These are phyloP conservation scores for Pseudopithomyces chartarum DNA, from an alignment of 2,329 filamentous ascomycete genomes.

Conservation along the genomic window DNA sequence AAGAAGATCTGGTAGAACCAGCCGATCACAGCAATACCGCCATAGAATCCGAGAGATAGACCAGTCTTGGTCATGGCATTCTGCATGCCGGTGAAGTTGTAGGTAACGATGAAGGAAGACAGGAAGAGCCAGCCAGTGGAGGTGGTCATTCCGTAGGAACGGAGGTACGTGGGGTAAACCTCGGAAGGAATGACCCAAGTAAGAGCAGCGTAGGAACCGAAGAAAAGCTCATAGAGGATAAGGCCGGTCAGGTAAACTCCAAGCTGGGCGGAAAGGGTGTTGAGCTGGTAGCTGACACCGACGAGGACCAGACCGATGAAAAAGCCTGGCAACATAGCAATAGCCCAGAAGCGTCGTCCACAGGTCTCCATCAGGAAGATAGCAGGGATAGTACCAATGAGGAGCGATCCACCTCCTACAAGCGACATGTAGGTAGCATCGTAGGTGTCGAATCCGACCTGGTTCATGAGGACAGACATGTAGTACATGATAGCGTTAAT, in stretches of 20 bases:
- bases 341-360: slow-evolving; percentile 76
- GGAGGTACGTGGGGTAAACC: slow-evolving; percentile 73
- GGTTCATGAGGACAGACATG: slow-evolving; percentile 69
- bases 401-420: slow-evolving; percentile 69
- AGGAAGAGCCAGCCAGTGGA: slow-evolving; percentile 72
- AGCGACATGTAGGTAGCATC: slow-evolving; percentile 75
- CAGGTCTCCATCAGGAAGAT: slow-evolving; percentile 74
- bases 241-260: slow-evolving; percentile 71
- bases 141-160: slow-evolving; percentile 75
- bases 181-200: slow-evolving; percentile 61
- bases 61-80: slow-evolving; percentile 69
- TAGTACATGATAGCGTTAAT: slow-evolving; percentile 76
- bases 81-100: slow-evolving; percentile 76
- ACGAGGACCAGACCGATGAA: slow-evolving; percentile 72
- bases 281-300: slow-evolving; percentile 66
- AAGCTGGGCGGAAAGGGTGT: slow-evolving; percentile 51
- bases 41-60: slow-evolving; percentile 72
- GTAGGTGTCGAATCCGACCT: slow-evolving; percentile 68
- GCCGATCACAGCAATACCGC: slow-evolving; percentile 71
- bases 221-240: slow-evolving; percentile 50
- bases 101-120: slow-evolving; percentile 73
- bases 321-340: slow-evolving; percentile 72
- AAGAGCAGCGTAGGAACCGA: slow-evolving; percentile 42
- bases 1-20: slow-evolving; percentile 76
- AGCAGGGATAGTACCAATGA: slow-evolving; percentile 70